Percentiles rank a stretch among this genome's conserved stretches.
Conservation (phyloP, 495 filamentous ascomycete genomes). For the Hypoxylon rickii region DNA sequence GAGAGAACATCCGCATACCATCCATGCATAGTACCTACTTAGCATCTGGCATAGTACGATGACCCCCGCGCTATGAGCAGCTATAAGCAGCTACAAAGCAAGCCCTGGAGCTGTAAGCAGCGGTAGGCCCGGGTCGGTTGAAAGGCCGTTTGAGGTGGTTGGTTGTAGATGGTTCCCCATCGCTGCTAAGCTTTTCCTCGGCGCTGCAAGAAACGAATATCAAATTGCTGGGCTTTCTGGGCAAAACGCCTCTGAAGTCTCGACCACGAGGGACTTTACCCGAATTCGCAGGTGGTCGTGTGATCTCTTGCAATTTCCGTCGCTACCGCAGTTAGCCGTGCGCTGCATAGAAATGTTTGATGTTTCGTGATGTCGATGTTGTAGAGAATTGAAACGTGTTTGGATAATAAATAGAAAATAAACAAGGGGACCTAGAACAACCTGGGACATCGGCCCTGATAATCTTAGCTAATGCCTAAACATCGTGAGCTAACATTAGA, state of each 20-base stretch:
- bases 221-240: conserved; percentile 11
- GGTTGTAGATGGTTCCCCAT: conserved; percentile 11
- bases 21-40: background rate
- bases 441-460: background rate
- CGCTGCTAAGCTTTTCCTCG: conserved; percentile 34
- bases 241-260: conserved; percentile 20
- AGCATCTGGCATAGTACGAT: no score
- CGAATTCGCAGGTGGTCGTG: conserved; percentile 40
- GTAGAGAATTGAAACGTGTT: background rate
- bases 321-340: conserved; percentile 18
- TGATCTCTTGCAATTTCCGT: conserved; percentile 34
- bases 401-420: conserved; percentile 3
- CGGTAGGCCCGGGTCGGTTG: conserved; percentile 1
- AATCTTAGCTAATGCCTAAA: background rate
- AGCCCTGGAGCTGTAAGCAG: background rate
- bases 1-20: no score
- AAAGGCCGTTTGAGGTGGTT: conserved; percentile 12
- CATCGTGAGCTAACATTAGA: no score
- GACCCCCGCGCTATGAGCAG: conserved; percentile 1
- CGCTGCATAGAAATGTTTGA: conserved; percentile 2
- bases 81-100: background rate
- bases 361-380: background rate
- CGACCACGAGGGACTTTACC: conserved; percentile 28
- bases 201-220: conserved; percentile 25
- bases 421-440: background rate